Conservation (phyloP, 139 green algal genomes). For the Picochlorum sp. region DNA sequence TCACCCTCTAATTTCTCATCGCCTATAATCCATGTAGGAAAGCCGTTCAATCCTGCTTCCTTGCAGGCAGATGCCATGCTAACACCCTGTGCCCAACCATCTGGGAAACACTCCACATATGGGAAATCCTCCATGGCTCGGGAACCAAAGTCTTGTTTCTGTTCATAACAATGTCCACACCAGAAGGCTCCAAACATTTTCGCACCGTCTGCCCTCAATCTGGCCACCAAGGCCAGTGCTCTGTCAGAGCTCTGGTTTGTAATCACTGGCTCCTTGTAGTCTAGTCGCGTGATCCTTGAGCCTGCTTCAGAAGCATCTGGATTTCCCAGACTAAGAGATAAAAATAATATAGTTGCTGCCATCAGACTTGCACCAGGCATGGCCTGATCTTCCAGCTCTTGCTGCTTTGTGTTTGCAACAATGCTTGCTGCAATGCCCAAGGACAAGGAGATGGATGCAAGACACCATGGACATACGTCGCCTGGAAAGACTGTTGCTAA, state of each 20-base stretch:
- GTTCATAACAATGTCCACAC: conserved; percentile 94
- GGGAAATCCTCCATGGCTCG: conserved; percentile 78
- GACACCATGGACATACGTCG: conserved; percentile 58
- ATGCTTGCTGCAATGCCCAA: conserved; percentile 24
- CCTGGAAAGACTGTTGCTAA: conserved; percentile 55
- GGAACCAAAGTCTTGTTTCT: conserved; percentile 82
- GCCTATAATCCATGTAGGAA: conserved; percentile 94
- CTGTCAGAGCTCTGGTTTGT: conserved; percentile 6
- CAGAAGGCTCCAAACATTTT: conserved; percentile 98
- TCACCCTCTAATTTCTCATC: conserved; percentile 53
- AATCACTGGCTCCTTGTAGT: conserved; percentile 31
- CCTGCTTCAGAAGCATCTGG: conserved; percentile 15
- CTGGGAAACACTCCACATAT: conserved; percentile 98
- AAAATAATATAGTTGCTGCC: conserved; percentile 30
- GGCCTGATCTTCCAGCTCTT: conserved; percentile 32
- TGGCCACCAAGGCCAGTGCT: conserved; percentile 43
- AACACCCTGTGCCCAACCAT: conserved; percentile 74
- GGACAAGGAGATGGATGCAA: conserved; percentile 55
- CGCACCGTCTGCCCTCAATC: conserved; percentile 63
- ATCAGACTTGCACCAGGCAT: conserved; percentile 30
- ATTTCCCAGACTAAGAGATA: conserved; percentile 27
- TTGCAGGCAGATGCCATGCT: conserved; percentile 59
- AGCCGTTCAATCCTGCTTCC: conserved; percentile 71
- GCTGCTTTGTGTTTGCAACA: conserved; percentile 13
- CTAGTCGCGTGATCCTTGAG: conserved; percentile 1